Percentiles rank a stretch among this genome's conserved stretches.
Evolutionary conservation across 1,284 basidiomycete species (phyloP).

Genomic region (Austroboletus niveus): DNA sequence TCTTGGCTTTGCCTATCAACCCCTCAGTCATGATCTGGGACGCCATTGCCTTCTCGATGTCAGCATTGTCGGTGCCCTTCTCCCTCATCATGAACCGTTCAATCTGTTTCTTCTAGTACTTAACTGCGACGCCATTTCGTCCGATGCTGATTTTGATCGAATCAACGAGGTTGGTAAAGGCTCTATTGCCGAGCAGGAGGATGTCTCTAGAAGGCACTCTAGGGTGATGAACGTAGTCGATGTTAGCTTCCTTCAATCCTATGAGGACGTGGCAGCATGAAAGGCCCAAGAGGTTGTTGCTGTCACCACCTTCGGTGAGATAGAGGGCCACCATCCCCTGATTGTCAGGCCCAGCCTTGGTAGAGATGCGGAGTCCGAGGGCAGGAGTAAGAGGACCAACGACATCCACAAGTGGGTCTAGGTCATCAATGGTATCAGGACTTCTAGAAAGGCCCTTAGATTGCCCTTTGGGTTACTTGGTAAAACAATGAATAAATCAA

Average conservation of each 20-base stretch:
- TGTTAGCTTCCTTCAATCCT: neutral
- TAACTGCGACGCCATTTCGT: conserved; percentile 10
- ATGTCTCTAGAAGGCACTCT: neutral
- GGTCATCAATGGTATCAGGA: too few relatives aligned
- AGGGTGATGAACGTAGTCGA: neutral
- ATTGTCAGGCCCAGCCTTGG: conserved; percentile 18
- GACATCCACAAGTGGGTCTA: neutral
- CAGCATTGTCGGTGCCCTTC: conserved; percentile 15
- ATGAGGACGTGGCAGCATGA: neutral
- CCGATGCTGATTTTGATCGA: conserved; percentile 7
- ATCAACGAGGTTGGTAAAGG: neutral
- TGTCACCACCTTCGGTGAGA: conserved; percentile 20
- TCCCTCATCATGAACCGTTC: conserved; percentile 2
- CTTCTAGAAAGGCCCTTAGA: too few relatives aligned
- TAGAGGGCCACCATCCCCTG: conserved; percentile 32
- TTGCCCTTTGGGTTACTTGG: too few relatives aligned
- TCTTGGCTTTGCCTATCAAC: conserved; percentile 17
- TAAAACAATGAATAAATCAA: too few relatives aligned
- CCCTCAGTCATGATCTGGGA: conserved; percentile 11
- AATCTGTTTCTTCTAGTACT: conserved; percentile 9
- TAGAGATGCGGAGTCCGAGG: conserved; percentile 29
- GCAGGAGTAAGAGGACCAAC: conserved; percentile 25
- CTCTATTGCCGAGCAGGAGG: neutral
- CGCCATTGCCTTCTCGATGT: conserved; percentile 15
- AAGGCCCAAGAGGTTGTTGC: neutral